Percentiles rank a stretch among this genome's conserved stretches.
phyloP scores from a whole-genome alignment of 208 protist genomes.

The Spongospora subterranea region DNA sequence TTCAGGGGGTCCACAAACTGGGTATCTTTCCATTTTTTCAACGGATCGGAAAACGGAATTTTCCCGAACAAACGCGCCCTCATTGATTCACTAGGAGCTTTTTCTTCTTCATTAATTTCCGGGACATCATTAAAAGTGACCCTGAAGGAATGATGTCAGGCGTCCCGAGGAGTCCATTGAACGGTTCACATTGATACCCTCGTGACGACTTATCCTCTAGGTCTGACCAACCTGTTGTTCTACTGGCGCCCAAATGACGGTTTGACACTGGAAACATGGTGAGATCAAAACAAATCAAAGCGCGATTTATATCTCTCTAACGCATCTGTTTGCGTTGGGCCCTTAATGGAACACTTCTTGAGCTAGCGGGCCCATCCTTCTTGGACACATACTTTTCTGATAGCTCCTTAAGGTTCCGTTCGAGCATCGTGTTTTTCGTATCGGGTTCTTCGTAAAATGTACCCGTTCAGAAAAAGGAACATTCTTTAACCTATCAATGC shows the following conservation, averaged over 20 bases:
- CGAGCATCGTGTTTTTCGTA: too few relatives aligned
- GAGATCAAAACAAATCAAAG: not conserved
- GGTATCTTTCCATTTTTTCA: not conserved
- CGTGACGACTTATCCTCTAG: constrained; percentile 3
- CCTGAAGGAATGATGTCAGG: too few relatives aligned
- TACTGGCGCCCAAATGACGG: too few relatives aligned
- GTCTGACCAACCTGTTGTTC: too few relatives aligned
- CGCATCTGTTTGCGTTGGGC: not conserved
- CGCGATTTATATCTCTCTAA: not conserved
- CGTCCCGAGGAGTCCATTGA: too few relatives aligned
- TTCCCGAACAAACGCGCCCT: not conserved
- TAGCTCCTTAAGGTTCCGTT: not conserved
- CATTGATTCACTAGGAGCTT: constrained; percentile 4
- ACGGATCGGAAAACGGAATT: not conserved
- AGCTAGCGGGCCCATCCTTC: not conserved
- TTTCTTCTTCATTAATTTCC: not conserved
- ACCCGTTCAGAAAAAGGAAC: too few relatives aligned
- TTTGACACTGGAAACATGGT: not conserved
- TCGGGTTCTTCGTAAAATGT: too few relatives aligned
- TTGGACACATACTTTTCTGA: not conserved
- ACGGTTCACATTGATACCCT: too few relatives aligned
- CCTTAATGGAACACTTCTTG: not conserved
- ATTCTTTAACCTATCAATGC: too few relatives aligned
- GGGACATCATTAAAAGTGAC: too few relatives aligned
- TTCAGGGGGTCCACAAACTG: too few relatives aligned